Conservation (phyloP, 495 filamentous ascomycete genomes). For the Penicillium nucicola region DNA sequence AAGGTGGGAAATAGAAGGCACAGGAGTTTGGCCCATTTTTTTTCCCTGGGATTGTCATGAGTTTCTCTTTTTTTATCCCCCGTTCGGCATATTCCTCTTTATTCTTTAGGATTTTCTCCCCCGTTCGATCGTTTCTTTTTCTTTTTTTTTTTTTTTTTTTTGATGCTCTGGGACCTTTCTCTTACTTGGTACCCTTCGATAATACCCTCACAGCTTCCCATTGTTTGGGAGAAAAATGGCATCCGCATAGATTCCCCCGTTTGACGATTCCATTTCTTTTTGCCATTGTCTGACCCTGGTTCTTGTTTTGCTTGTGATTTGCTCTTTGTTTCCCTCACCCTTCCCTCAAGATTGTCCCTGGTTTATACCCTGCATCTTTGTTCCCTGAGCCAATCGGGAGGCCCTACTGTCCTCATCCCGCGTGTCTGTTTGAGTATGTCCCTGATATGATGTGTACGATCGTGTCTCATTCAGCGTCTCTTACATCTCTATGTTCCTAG, state of each 20-base stretch:
- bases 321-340: not conserved
- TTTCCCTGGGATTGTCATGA: slow-evolving; percentile 4
- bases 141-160: not conserved
- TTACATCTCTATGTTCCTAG: slow-evolving; percentile 10
- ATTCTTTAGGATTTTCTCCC: slow-evolving; percentile 1
- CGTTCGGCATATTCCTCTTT: slow-evolving; percentile 2
- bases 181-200: slow-evolving; percentile 24
- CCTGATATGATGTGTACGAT: slow-evolving; percentile 30
- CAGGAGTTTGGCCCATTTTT: slow-evolving; percentile 22
- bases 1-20: slow-evolving; percentile 28
- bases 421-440: slow-evolving; percentile 24
- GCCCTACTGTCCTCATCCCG: slow-evolving; percentile 3
- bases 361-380: slow-evolving; percentile 30
- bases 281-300: slow-evolving; percentile 1
- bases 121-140: slow-evolving; percentile 4
- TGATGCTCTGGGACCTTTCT: slow-evolving; percentile 11
- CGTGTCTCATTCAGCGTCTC: slow-evolving; percentile 22
- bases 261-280: slow-evolving; percentile 12
- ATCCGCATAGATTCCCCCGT: slow-evolving; percentile 25
- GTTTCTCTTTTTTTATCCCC: not conserved
- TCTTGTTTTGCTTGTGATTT: not conserved
- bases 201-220: slow-evolving; percentile 29
- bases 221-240: slow-evolving; percentile 19
- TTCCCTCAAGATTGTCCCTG: slow-evolving; percentile 17
- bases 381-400: slow-evolving; percentile 5